Percentiles rank a stretch among this genome's conserved stretches.
phyloP scores from a whole-genome alignment of 306 rosid species.

The Dryas drummondii region DNA sequence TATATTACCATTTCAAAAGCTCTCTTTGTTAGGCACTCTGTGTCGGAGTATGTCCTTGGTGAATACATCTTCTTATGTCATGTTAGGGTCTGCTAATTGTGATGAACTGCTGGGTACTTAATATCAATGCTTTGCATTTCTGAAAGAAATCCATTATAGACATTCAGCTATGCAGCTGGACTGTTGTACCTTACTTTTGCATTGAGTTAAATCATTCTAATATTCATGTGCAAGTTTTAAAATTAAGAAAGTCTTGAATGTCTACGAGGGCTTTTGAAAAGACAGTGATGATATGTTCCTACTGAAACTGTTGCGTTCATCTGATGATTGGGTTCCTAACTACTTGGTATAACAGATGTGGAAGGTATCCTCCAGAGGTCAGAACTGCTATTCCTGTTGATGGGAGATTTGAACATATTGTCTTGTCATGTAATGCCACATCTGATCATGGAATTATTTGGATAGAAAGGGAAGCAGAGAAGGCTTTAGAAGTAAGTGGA shows the following conservation, averaged over 20 bases:
- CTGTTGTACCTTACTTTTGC: background rate
- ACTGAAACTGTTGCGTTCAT: conserved; percentile 6
- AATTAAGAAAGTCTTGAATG: background rate
- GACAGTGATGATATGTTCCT: background rate
- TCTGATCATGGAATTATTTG: conserved; percentile 87
- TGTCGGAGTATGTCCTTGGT: background rate
- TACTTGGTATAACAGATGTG: conserved; percentile 67
- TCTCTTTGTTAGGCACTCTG: background rate
- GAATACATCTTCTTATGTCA: background rate
- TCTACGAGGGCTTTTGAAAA: background rate
- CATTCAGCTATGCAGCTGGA: background rate
- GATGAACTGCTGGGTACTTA: background rate
- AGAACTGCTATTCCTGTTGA: conserved; percentile 98
- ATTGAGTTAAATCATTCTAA: background rate
- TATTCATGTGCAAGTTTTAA: background rate
- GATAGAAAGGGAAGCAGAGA: conserved; percentile 88
- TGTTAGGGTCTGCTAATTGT: background rate
- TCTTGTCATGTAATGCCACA: conserved; percentile 83
- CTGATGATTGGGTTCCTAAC: conserved; percentile 19
- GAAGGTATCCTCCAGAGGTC: conserved; percentile 96
- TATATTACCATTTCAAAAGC: background rate
- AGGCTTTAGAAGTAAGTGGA: conserved; percentile 82
- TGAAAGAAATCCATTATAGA: background rate
- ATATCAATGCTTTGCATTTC: background rate
- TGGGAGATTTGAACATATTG: conserved; percentile 99